Evolutionary conservation across 2,329 filamentous ascomycete species (phyloP).

Genomic region (Penicillium verrucosum): DNA sequence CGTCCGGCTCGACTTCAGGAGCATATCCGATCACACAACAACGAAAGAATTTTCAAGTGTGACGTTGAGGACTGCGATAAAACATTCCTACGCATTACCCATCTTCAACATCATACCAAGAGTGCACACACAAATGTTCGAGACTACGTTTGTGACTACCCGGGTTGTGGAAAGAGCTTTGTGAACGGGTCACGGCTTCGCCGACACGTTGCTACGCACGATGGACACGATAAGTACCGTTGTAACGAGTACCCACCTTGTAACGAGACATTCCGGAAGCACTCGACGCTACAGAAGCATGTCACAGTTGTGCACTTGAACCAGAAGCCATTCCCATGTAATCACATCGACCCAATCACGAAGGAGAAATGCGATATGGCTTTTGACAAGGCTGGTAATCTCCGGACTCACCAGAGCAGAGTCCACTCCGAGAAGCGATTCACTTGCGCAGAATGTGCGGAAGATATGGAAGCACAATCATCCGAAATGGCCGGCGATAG

Average conservation of each 20-base stretch:
- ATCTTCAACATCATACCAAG: constrained; percentile 81
- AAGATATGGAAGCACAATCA: constrained; percentile 39
- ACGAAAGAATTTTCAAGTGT: constrained; percentile 77
- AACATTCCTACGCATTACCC: constrained; percentile 79
- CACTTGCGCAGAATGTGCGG: constrained; percentile 71
- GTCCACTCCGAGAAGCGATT: constrained; percentile 68
- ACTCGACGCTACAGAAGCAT: constrained; percentile 79
- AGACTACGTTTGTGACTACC: constrained; percentile 67
- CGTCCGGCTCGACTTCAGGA: constrained; percentile 75
- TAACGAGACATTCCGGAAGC: constrained; percentile 77
- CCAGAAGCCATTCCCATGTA: constrained; percentile 68
- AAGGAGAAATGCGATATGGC: constrained; percentile 60
- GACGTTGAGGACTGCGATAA: constrained; percentile 70
- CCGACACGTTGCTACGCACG: constrained; percentile 74
- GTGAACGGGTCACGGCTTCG: constrained; percentile 74
- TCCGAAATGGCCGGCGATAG: constrained; percentile 27
- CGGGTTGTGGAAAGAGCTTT: constrained; percentile 75
- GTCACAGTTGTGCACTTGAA: constrained; percentile 72
- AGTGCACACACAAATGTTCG: constrained; percentile 72
- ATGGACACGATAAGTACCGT: constrained; percentile 69
- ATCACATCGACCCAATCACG: constrained; percentile 53
- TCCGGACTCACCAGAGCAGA: constrained; percentile 68
- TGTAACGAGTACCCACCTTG: constrained; percentile 71
- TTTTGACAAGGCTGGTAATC: constrained; percentile 69
- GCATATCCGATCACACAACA: constrained; percentile 80